Evolutionary conservation across 176 grass and related monocot genomes (phyloP), one percentile per base, ranked within the genome.

Genomic region (Bothriochloa decipiens): DNA sequence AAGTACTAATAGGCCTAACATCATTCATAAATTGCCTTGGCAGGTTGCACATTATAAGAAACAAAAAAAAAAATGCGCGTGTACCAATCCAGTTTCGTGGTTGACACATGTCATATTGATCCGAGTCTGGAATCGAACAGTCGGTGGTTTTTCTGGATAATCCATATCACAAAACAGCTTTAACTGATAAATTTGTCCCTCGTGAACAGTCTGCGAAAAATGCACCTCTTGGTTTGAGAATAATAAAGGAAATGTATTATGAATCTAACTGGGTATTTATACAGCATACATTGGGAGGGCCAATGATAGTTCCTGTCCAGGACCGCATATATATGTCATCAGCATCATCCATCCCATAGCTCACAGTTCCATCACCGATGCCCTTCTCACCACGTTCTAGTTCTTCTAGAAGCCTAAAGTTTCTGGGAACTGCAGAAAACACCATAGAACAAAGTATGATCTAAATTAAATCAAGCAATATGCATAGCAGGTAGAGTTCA

Each of bases 321-420:
- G 91, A 95, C 20, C 80, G 88, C 93, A 95, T 93, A 50, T 89
- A 93, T 77, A 92, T 91, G 65, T 95, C 93, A 82, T 95, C 93
- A 85, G 86, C 80, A 91, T 95, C 91, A 87, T 93, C 93, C 93
- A 95, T 95, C 66, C 93, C 93, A 82, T 95, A 93, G 80, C 93
- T 96, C 86, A 93, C 93, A 9, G 93, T 91, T 42, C 91, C 93
- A 93, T 96, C 93, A 87, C 93, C 88, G 33, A 95, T 91, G 58
- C 91, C 93, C 70, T 96, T 93, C 80, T 96, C 93, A 36, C 93
- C 93, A 72, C 93, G 85, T 47, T 93, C 91, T 25, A 93, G 88
- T 57, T 95, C 93, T 91, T 96, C 93, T 42, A 96, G 69, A 43
- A 96, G 80, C 78, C 88, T 96, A 55, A 96, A 96, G 74, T 92